Evolutionary conservation across 2,329 filamentous ascomycete species (phyloP).

Genomic region (Moelleriella libera): DNA sequence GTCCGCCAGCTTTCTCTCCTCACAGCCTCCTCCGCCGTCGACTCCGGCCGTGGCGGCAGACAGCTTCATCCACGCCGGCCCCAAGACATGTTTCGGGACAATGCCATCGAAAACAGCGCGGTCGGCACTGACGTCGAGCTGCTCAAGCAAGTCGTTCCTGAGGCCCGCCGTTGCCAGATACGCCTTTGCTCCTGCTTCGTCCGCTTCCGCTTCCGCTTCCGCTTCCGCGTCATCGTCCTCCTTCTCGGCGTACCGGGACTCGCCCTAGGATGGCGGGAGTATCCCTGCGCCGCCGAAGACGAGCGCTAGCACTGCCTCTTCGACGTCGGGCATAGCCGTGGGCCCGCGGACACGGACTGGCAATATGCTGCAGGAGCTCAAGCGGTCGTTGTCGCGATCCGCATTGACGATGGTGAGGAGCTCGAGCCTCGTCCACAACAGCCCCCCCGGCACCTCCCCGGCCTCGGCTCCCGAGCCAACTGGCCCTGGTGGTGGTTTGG

Average conservation of each 20-base stretch:
- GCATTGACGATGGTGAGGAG: slow-evolving; percentile 9
- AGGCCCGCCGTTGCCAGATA: not conserved
- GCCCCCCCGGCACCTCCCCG: not conserved
- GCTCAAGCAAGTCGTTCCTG: not conserved
- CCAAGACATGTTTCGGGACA: not conserved
- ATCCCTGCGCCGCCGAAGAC: not conserved
- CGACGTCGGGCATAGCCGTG: too few relatives aligned
- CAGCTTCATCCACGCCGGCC: too few relatives aligned
- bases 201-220: too few relatives aligned
- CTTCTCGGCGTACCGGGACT: not conserved
- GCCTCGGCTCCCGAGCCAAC: too few relatives aligned
- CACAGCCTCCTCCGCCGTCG: slow-evolving; percentile 8
- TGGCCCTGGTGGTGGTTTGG: too few relatives aligned
- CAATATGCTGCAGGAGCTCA: slow-evolving; percentile 28
- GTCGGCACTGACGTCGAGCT: not conserved
- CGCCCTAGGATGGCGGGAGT: not conserved
- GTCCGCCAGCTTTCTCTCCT: not conserved
- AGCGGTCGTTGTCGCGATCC: slow-evolving; percentile 26
- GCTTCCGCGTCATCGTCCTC: too few relatives aligned
- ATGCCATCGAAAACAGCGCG: not conserved
- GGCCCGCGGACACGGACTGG: slow-evolving; percentile 29
- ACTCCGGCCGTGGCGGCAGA: slow-evolving; percentile 3
- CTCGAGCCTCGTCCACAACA: slow-evolving; percentile 8
- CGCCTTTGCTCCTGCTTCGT: not conserved
- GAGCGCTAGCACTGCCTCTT: too few relatives aligned